phyloP scores from a whole-genome alignment of 306 rosid species.

The Spatholobus suberectus region DNA sequence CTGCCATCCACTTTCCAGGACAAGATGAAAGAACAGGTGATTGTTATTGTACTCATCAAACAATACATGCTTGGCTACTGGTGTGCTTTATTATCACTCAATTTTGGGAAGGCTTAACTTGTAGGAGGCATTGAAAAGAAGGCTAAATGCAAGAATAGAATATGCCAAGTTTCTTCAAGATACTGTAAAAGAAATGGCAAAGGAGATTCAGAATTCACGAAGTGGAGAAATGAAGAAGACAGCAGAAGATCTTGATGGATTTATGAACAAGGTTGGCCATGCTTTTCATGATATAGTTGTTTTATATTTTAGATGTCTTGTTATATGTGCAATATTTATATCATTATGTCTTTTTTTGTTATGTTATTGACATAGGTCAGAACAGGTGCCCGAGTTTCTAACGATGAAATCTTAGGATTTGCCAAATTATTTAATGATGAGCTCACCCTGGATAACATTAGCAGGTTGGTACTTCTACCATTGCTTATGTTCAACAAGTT shows the following conservation, averaged over 20 bases:
- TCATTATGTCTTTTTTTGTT: neutral
- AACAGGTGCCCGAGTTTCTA: conserved; percentile 71
- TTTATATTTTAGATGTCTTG: neutral
- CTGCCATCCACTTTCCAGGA: conserved; percentile 91
- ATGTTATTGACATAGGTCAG: conserved; percentile 60
- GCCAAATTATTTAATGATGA: conserved; percentile 91
- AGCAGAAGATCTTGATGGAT: conserved; percentile 88
- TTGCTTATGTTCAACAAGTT: conserved; percentile 14
- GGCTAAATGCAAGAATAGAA: conserved; percentile 84
- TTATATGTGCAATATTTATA: neutral
- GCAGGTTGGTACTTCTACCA: conserved; percentile 64
- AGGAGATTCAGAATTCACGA: conserved; percentile 79
- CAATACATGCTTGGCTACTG: conserved; percentile 11
- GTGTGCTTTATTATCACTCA: conserved; percentile 38
- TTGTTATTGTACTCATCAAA: conserved; percentile 27
- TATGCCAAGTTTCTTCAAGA: conserved; percentile 93
- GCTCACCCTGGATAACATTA: conserved; percentile 87
- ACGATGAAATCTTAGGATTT: conserved; percentile 85
- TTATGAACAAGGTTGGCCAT: conserved; percentile 66
- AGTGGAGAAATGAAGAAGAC: conserved; percentile 85
- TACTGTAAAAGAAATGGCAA: conserved; percentile 92
- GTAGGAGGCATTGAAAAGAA: conserved; percentile 87
- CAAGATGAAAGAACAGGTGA: conserved; percentile 89
- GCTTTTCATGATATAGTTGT: conserved; percentile 21
- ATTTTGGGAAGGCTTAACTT: conserved; percentile 44